Percentiles rank a stretch among this genome's conserved stretches.
Evolutionary conservation across 768 basidiomycete species (phyloP).

Genomic region (Serendipita sp.): DNA sequence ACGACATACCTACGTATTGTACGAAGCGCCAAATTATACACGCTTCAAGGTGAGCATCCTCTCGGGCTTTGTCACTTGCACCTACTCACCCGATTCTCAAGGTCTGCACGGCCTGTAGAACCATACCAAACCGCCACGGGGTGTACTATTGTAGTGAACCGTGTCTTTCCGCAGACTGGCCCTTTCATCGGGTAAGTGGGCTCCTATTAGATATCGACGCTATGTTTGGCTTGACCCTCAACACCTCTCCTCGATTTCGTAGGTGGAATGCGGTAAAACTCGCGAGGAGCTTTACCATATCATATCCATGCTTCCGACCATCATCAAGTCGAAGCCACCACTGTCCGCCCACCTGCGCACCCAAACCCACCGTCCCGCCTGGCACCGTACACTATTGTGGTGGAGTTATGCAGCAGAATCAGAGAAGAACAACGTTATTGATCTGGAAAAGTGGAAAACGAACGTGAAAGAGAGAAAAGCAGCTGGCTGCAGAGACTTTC

Average conservation of each 20-base stretch:
- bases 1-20: neutral
- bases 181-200: neutral
- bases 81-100: neutral
- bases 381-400: neutral
- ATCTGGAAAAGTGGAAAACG: neutral
- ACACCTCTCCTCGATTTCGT: neutral
- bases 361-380: neutral
- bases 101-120: neutral
- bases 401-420: neutral
- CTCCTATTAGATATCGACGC: neutral
- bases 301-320: neutral
- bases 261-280: neutral
- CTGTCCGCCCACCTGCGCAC: neutral
- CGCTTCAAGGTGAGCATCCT: neutral
- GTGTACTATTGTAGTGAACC: slow-evolving; percentile 3
- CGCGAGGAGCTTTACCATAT: neutral
- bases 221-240: neutral
- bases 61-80: neutral
- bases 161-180: neutral
- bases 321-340: neutral
- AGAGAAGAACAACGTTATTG: neutral
- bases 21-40: neutral
- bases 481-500: neutral
- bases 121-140: neutral
- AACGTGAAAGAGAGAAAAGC: neutral